Base-by-base conservation (phyloP, 352 stramenopile genomes). In the Thraustotheca clavata region DNA sequence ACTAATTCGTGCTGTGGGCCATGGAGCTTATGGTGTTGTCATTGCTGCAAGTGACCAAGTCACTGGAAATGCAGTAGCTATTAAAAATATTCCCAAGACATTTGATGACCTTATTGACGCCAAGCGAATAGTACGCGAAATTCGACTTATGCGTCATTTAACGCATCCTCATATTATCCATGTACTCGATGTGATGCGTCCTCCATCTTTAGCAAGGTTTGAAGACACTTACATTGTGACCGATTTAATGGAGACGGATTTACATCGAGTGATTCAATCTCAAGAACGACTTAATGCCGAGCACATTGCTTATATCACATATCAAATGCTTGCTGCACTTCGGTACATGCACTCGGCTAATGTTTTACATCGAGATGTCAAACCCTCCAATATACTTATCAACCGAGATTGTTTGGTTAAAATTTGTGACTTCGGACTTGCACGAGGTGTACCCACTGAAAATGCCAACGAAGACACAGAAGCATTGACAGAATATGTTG, bases 321-420 rank as follows among this genome's bases (percentile, higher is more conserved):
- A 92, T 70, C 83, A 95, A 65, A 67, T 95, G 60, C 71, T 93
- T 7, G 88, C 76, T 59, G 86, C 73, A 11, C 67, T 95, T 24
- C 75, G 77, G 24, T 94, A 91, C 72, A 87, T 94, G 43, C 86
- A 95, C 73, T 90, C 80, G n/a, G 83, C 81, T n/a, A 70, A 87
- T 43, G 83, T 95, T 61, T 73, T 94, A 49, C 86, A 94, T 39
- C 79, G 84, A 6, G 96, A 99, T 70, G 89, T 99, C 26, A 99
- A 99, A 69, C 96, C 95, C 49, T 96, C 93, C 18, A 99, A 99
- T 73, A 72, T 99, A 38, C 77, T 98, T 9, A 95, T 98, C 69
- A 97, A 96, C 70, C 80, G 82, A 26, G 86, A 96, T 63, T 96
- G 88, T 48, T 67, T 91, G 2, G 76, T 96, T 12, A 95, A 95